A percentile compares a stretch with the other conserved stretches of the same genome.
Conservation (phyloP, 2,329 filamentous ascomycete genomes). For the Fusarium succisae region DNA sequence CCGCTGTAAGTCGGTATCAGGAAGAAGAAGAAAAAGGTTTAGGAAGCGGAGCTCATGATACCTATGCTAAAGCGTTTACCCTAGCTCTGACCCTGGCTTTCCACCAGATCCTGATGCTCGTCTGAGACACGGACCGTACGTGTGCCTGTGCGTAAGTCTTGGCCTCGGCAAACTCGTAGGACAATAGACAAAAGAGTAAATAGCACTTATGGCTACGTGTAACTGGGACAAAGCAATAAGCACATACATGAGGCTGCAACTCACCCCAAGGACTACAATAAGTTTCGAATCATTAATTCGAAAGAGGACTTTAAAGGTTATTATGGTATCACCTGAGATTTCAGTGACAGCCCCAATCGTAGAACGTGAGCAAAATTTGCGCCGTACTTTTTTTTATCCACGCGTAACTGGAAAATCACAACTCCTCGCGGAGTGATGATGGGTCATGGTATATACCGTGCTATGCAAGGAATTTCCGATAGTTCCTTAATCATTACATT, state of each 20-base stretch:
- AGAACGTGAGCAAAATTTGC: no score
- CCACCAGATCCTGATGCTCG: neutral
- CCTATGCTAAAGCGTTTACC: neutral
- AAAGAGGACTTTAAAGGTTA: neutral
- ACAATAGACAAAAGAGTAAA: neutral
- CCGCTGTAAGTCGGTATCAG: neutral
- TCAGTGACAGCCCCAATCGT: neutral
- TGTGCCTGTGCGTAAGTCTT: constrained; percentile 6
- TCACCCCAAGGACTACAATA: neutral
- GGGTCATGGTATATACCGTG: neutral
- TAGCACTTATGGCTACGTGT: neutral
- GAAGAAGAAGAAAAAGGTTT: neutral
- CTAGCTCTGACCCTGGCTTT: neutral
- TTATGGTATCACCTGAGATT: neutral
- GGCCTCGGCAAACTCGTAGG: constrained; percentile 2
- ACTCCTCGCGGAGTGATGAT: neutral
- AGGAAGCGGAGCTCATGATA: neutral
- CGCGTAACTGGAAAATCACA: neutral
- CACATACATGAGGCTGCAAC: constrained; percentile 2
- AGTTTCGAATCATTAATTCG: neutral
- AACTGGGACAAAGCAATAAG: neutral
- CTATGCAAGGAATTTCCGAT: neutral
- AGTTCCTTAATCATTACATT: neutral
- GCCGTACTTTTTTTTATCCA: neutral
- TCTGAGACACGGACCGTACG: constrained; percentile 20